Base-by-base conservation (phyloP, 2,329 filamentous ascomycete species). In the Plectosphaerella sp. region DNA sequence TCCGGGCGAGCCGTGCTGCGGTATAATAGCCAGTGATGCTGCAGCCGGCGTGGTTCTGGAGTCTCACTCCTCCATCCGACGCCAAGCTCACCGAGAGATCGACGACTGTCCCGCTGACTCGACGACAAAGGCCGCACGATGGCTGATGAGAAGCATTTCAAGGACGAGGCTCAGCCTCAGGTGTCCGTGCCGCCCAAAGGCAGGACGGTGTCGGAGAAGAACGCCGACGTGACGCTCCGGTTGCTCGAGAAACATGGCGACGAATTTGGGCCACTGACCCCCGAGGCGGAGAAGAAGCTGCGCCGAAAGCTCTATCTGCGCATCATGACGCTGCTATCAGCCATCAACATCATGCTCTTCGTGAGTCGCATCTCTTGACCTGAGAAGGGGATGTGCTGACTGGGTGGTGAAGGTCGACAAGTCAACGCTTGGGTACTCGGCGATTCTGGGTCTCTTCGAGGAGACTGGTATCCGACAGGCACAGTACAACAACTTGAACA, bases 401-500 rank as follows among this genome's bases (percentile, higher is more conserved):
- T 33, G 8, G 28, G 28, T 18, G 12, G 10, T 20, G 3, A 41
- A 71, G 67, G 63, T 71, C 46, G 68, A 73, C 52, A 73, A 73
- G 57, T 65, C 70, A 0, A 73, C 70, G 1, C 56, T 74, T 1
- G 65, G 67, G 1, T 73, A 72, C 45, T 63, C 70, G 6, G 66
- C 71, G 1, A 67, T 74, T 20, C 60, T 74, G 5, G 72, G 71
- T 0, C 52, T 74, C 0, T 72, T 73, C 16, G 67, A 72, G 36
- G 70, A 73, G 47, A 73, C 68, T 0, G 64, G 66, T 3, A 69
- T 73, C 22, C 57, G 51, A 4, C 62, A 68, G 15, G 59, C 64
- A 1, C 57, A 73, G 49, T 73, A 71, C 50, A 72, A 72, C 47
- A 72, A 72, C 43, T 54, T 72, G 2, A 69, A 66, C 53, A 72